Evolutionary conservation across 2,329 filamentous ascomycete genomes (phyloP), one percentile per base, ranked within the genome.

Genomic region (Arthrobotrys musiformis): DNA sequence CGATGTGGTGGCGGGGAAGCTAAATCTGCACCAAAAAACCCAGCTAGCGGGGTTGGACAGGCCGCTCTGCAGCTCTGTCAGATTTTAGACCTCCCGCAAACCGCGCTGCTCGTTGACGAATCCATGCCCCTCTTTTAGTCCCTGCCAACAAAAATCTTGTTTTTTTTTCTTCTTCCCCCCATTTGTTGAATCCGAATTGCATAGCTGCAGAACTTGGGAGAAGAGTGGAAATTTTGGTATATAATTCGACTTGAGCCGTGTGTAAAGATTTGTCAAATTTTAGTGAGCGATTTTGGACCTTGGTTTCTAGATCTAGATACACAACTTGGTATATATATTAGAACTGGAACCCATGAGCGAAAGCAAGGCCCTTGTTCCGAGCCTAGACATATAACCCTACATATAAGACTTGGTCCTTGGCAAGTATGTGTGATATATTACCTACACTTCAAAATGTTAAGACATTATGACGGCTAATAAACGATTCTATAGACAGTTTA

Each of bases 31-130:
- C 28, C 37, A 13, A 13, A 44, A 52, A 22, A 5, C 44, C 19
- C 24, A 26, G 17, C n/a, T n/a, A n/a, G n/a, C n/a, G n/a, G 54
- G 15, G 44, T 19, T 42, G 37, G 37, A 1, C 6, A 22, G n/a
- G 44, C 22, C 44, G 15, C 6, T 46, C 9, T 8, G 37, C 35
- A 11, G 48, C 17, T 33, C 28, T 22, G 67, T 63, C 40, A 70
- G 67, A 70, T 70, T 70, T 70, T 70, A 63, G 67, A 37, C 52
- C 56, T 63, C 56, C 67, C 67, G 67, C n/a, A n/a, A n/a, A n/a
- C 54, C 33, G 11, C 37, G 50, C 67, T 22, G 56, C 44, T 70
- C 50, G 50, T 56, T 42, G 54, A 52, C 44, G 66, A 61, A 44
- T 30, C 24, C 50, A 8, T n/a, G 30, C 28, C 50, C 28, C 15